A percentile compares a stretch with the other conserved stretches of the same genome.
These are phyloP conservation scores for Primulina eburnea DNA, from an alignment of 257 asterid genomes.

Conservation along the genomic window DNA sequence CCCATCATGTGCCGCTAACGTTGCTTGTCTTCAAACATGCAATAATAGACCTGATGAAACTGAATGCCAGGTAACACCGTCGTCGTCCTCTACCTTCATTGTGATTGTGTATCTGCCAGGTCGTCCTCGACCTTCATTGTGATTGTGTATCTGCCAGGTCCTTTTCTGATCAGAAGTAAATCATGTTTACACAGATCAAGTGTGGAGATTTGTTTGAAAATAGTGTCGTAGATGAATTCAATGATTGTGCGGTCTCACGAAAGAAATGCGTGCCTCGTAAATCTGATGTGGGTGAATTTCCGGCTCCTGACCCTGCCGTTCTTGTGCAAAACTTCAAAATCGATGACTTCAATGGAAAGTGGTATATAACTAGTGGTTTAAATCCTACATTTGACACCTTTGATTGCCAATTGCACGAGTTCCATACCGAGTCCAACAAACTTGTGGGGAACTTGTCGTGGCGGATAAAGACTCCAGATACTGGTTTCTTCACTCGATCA, in stretches of 20 bases:
- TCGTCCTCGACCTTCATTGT: neutral
- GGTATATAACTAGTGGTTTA: slow-evolving; percentile 82
- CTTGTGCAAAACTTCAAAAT: slow-evolving; percentile 71
- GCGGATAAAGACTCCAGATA: slow-evolving; percentile 83
- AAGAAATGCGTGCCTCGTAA: slow-evolving; percentile 97
- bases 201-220: slow-evolving; percentile 94
- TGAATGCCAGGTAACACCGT: slow-evolving; percentile 78
- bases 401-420: slow-evolving; percentile 87
- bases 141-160: neutral
- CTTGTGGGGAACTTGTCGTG: slow-evolving; percentile 76
- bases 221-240: slow-evolving; percentile 83
- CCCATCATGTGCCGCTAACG: slow-evolving; percentile 92
- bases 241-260: slow-evolving; percentile 93
- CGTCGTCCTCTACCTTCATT: slow-evolving; percentile 1
- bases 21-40: slow-evolving; percentile 95
- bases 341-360: slow-evolving; percentile 77
- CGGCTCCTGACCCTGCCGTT: slow-evolving; percentile 69
- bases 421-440: slow-evolving; percentile 38
- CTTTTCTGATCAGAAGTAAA: slow-evolving; percentile 1
- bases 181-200: slow-evolving; percentile 58
- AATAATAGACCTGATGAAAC: slow-evolving; percentile 95
- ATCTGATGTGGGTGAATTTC: slow-evolving; percentile 94
- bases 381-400: slow-evolving; percentile 90
- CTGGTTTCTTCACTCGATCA: slow-evolving; percentile 80
- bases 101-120: neutral